phyloP scores from a whole-genome alignment of 257 asterid species.

The Nicotiana undulata region DNA sequence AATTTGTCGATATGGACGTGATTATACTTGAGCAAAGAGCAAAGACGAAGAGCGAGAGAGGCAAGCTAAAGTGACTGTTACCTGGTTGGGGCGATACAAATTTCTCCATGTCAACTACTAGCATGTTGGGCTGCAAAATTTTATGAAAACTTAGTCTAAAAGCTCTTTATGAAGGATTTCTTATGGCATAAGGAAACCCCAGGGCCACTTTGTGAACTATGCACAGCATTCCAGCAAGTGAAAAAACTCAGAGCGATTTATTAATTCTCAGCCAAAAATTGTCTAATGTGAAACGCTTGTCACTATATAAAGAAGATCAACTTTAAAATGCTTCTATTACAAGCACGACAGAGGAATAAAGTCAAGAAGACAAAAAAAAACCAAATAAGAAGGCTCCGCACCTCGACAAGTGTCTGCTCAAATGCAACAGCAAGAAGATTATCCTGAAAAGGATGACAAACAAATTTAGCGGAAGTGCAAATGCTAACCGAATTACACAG shows the following conservation, averaged over 20 bases:
- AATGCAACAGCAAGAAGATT: slow-evolving; percentile 80
- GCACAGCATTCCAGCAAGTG: neutral
- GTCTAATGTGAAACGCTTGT: neutral
- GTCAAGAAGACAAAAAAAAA: neutral
- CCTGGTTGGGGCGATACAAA: slow-evolving; percentile 77
- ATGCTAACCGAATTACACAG: neutral
- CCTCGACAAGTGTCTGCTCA: slow-evolving; percentile 99
- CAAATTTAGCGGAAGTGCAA: neutral
- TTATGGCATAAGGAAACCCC: neutral
- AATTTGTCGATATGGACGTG: neutral
- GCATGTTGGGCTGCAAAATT: slow-evolving; percentile 92
- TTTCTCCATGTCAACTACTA: slow-evolving; percentile 92
- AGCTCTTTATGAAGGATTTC: neutral
- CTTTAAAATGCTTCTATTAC: neutral
- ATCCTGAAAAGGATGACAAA: slow-evolving; percentile 45
- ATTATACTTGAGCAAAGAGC: neutral
- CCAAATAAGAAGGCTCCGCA: slow-evolving; percentile 1
- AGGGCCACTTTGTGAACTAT: neutral
- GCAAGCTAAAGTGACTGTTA: slow-evolving; percentile 11
- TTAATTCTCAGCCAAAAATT: neutral
- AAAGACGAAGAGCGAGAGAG: neutral
- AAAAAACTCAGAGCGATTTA: neutral
- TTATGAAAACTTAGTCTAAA: neutral
- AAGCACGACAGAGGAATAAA: neutral
- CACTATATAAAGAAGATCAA: neutral